Base-by-base conservation (phyloP, 176 grass and related monocot genomes). In the Olyra latifolia region DNA sequence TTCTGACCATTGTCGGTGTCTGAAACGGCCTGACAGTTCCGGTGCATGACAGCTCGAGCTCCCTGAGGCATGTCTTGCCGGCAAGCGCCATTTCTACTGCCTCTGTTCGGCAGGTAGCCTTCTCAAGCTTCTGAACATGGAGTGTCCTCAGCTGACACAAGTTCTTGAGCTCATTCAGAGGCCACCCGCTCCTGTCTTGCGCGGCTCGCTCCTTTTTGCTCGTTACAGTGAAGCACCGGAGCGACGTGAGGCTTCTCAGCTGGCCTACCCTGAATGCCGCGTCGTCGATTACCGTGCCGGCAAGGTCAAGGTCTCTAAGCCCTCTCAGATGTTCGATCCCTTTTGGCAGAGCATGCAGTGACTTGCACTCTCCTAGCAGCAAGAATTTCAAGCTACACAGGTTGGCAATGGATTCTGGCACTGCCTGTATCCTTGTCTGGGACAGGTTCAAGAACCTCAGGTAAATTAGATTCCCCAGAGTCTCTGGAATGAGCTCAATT, bases 371-470 rank as follows among this genome's bases (percentile, higher is more conserved):
- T 83, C 79, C 63, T 43, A 97, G 83, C 27, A 88, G 69, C 78
- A 97, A 83, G 83, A 86, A 94, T 27, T 92, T 86, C 29, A 97
- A 82, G 86, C 68, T 89, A 67, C 56, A 76, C 74, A 92, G 79
- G 20, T 66, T 76, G 32, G 65, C 74, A 48, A 91, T 76, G 38
- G 87, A 81, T 69, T 82, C 89, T 6, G 94, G 91, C 49, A 97
- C 41, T 14, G 71, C 75, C 25, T 82, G 82, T 79, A 97, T 90
- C 60, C 63, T 88, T 41, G 94, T 91, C 11, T 25, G 6, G 22
- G 94, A 94, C 60, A 97, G 80, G 49, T 97, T 92, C 47, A 97
- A 67, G 71, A 88, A 87, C 63, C 84, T 91, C 44, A 97, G 63
- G 35, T 91, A 88, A 83, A 94, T 46, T 42, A 94, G 61, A 79